Evolutionary conservation across 1,284 basidiomycete genomes (phyloP), one percentile per base, ranked within the genome.

Genomic region (Papiliotrema flavescens): DNA sequence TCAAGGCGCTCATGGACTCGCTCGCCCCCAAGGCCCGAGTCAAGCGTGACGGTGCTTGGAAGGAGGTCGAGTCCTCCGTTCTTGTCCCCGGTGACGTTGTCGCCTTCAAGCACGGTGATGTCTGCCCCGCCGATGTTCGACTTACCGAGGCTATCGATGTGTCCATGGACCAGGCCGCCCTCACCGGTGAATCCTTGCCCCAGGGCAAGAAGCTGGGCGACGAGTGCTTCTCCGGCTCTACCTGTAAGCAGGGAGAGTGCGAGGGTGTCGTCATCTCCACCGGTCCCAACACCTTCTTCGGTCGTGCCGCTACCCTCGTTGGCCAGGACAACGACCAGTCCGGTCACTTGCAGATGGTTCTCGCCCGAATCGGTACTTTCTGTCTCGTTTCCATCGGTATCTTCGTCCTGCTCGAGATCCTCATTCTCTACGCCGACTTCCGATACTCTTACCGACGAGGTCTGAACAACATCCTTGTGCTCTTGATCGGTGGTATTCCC

Each of bases 1-100:
- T 98, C 81, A 97, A 96, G 81, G 93, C 93, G 14, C 88, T 98
- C 65, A 98, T 97, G 94, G 94, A 97, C 76, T 97, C 94, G 17
- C 88, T 98, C 63, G 94, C 95, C 20, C 95, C 93, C 76, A 97
- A 97, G 81, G 94, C 94, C 37, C 88, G 87, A 78, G 89, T 89
- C 70, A 89, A 85, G 79, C 92, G 94, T 63, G 82, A 83, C 64
- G 89, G 89, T 58, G 68, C 70, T 40, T 96, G 92, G 92, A 74
- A 77, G 36, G 93, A 97, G 77, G 88, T 96, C 65, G 93, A 97
- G 69, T 90, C 89, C 0, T 65, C 91, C 45, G 83, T 82, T 45
- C 85, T 97, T 56, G 92, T 96, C 46, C 92, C 93, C 55, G 92
- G 93, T 76, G 93, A 97, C 68, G 88, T 96, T 82, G 79, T 97